Evolutionary conservation across 1,284 basidiomycete species (phyloP).

Genomic region (Ganoderma lucidum): DNA sequence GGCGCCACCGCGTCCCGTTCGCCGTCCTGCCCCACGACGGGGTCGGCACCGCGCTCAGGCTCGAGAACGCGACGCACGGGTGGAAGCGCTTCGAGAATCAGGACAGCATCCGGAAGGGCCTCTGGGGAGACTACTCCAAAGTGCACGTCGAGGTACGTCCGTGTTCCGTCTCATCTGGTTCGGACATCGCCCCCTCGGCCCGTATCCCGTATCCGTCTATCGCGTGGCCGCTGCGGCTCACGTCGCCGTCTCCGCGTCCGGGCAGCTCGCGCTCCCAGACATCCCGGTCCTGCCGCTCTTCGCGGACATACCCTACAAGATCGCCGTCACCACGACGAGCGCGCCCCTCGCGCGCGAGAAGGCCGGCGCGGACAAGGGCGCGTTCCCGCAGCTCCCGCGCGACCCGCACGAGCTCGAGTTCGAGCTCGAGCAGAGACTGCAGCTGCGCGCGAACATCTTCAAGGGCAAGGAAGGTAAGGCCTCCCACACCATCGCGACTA

Average conservation of each 20-base stretch:
- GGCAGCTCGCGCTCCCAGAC: conserved; percentile 26
- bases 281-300: conserved; percentile 22
- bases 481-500: neutral
- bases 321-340: conserved; percentile 20
- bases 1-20: conserved; percentile 24
- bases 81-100: conserved; percentile 7
- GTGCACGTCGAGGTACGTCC: conserved; percentile 28
- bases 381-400: neutral
- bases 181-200: too few relatives aligned
- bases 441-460: neutral
- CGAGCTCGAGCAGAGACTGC: neutral
- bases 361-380: conserved; percentile 9
- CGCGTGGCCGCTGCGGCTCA: neutral
- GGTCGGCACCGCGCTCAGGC: conserved; percentile 15
- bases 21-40: conserved; percentile 33
- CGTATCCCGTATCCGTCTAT: too few relatives aligned
- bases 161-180: neutral
- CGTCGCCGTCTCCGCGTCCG: too few relatives aligned
- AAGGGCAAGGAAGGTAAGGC: neutral
- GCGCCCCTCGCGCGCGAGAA: conserved; percentile 20
- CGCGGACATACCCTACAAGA: conserved; percentile 20
- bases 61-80: conserved; percentile 7
- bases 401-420: conserved; percentile 1
- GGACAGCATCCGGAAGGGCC: conserved; percentile 31
- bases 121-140: conserved; percentile 35